Base-by-base conservation (phyloP, 306 rosid genomes). In the Vigna reflexopilosa region DNA sequence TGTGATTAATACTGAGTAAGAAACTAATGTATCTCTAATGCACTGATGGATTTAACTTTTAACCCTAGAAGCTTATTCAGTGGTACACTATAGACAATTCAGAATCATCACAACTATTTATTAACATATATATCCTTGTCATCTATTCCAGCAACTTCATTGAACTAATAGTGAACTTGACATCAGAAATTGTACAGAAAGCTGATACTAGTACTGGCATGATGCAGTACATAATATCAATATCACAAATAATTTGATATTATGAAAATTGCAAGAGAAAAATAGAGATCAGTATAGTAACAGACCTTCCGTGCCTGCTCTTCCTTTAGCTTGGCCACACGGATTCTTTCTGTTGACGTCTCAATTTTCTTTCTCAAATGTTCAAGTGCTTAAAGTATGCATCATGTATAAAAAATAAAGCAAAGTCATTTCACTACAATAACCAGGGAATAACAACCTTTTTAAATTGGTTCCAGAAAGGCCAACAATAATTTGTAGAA, bases 311-410 rank as follows among this genome's bases (percentile, higher is more conserved):
- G 84, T 16, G 94, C 94, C 70, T 93, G 86, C 72, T 92, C 98
- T 82, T 93, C 98, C 88, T 89, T 93, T 85, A 79, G 67, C 89
- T 88, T 95, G 85, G 97, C 98, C 66, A 69, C 42, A 72, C 84
- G 95, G 64, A 92, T 87, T 87, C 67, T 88, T 84, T 95, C 98
- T 0, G 98, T 88, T 62, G 92, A 72, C 58, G 52, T 52, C 85
- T 95, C 98, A 73, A 95, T 91, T 88, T 95, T 95, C 91, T 88
- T 92, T 82, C 98, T 86, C 87, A 95, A 61, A 85, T 73, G 97
- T 78, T 92, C 98, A 76, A 89, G 97, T 19, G 96, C 98, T 95
- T 82, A 63, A 86, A 77, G 79, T 26, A 84, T 77, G 79, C 79
- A 83, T 40, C 82, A 79, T 24, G 72, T 38, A 66, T 55, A 66